These are phyloP conservation scores for Coleophoma eucalyptorum DNA, from an alignment of 2,329 filamentous ascomycete genomes.

Conservation along the genomic window DNA sequence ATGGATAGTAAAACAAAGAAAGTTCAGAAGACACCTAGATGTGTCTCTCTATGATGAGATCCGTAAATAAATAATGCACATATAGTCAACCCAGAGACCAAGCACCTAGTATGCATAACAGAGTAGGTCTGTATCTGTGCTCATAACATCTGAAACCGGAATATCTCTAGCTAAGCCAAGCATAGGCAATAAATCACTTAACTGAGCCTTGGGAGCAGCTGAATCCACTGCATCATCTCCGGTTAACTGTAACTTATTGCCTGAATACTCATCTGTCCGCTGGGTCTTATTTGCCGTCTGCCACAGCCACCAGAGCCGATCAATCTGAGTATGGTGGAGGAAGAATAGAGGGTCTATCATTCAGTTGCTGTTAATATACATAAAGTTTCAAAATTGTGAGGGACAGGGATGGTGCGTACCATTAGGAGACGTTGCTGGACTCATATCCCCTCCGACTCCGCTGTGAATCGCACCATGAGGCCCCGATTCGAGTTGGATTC, in stretches of 20 bases:
- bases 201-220: conserved; percentile 3
- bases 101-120: conserved; percentile 22
- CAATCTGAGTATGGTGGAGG: conserved; percentile 15
- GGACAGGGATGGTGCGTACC: conserved; percentile 8
- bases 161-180: conserved; percentile 9
- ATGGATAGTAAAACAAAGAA: too few species aligned
- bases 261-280: conserved; percentile 10
- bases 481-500: conserved; percentile 18
- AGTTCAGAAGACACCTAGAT: too few species aligned
- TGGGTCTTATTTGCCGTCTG: conserved; percentile 10
- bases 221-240: background rate
- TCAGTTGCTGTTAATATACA: conserved; percentile 14
- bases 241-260: background rate
- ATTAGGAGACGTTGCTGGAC: conserved; percentile 19
- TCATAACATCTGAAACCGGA: conserved; percentile 12
- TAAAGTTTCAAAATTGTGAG: background rate
- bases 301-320: conserved; percentile 25
- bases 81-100: too few species aligned
- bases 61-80: too few species aligned
- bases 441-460: conserved; percentile 22
- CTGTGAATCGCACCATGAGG: conserved; percentile 24
- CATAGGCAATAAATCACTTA: conserved; percentile 14
- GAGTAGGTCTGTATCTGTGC: conserved; percentile 10
- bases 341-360: conserved; percentile 29
- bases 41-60: too few species aligned